phyloP scores from a whole-genome alignment of 1,139 yeast genomes.

The Diutina pseudorugosa region DNA sequence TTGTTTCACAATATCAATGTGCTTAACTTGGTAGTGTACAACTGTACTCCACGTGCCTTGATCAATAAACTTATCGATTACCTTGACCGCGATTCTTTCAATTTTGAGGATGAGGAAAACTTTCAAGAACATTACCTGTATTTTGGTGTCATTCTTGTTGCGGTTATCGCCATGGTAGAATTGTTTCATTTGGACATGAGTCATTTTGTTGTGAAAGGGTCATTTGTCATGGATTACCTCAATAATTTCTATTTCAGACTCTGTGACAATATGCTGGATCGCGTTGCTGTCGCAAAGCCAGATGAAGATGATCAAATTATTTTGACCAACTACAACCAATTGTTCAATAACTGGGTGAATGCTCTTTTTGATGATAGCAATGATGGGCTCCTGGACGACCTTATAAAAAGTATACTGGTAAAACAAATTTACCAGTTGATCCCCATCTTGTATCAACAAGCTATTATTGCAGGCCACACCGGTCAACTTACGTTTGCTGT shows the following conservation, averaged over 20 bases:
- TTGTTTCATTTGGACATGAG: conserved; percentile 31
- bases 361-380: conserved; percentile 62
- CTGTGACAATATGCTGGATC: conserved; percentile 19
- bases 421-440: conserved; percentile 59
- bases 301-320: conserved; percentile 22
- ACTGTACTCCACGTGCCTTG: conserved; percentile 14
- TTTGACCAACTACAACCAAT: conserved; percentile 26
- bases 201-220: conserved; percentile 14
- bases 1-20: conserved; percentile 27
- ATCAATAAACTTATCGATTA: conserved; percentile 19
- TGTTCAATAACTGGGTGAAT: conserved; percentile 64
- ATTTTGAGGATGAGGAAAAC: conserved; percentile 37
- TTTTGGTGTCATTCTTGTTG: conserved; percentile 46
- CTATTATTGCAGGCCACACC: conserved; percentile 46
- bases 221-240: conserved; percentile 23
- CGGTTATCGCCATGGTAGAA: conserved; percentile 32
- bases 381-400: conserved; percentile 78
- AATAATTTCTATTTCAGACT: conserved; percentile 23
- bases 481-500: conserved; percentile 31
- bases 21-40: conserved; percentile 27
- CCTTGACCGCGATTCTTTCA: conserved; percentile 23
- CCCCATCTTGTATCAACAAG: conserved; percentile 66
- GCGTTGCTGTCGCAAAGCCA: conserved; percentile 7
- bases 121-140: conserved; percentile 61
- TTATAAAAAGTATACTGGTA: conserved; percentile 54